Evolutionary conservation across 208 protist species (phyloP).

Genomic region (Angomonas deanei): DNA sequence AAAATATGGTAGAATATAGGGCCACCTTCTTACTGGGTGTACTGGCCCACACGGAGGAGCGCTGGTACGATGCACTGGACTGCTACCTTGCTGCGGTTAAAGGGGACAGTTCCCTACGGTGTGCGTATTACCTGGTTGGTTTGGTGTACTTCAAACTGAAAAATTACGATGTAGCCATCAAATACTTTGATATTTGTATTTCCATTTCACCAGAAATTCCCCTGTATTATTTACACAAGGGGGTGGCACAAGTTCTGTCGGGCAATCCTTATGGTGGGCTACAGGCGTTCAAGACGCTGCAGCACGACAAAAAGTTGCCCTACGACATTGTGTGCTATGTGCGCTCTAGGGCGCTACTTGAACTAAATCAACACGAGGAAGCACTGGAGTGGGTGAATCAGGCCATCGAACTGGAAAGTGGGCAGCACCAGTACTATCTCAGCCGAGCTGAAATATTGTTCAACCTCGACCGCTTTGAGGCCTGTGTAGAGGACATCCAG

Average conservation of each 20-base stretch:
- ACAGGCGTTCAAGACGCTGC: constrained; percentile 15
- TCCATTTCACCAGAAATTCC: background rate
- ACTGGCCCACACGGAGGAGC: background rate
- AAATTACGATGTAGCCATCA: constrained; percentile 68
- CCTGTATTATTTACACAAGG: background rate
- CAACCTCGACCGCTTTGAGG: constrained; percentile 16
- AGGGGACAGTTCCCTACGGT: background rate
- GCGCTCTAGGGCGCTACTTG: constrained; percentile 38
- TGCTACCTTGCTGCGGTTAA: background rate
- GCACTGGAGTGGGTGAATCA: constrained; percentile 39
- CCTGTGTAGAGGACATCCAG: constrained; percentile 18
- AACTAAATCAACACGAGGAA: constrained; percentile 31
- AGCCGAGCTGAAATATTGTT: constrained; percentile 24
- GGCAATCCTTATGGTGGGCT: constrained; percentile 40
- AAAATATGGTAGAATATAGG: background rate
- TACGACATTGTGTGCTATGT: background rate
- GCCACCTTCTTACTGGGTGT: background rate
- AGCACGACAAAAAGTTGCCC: background rate
- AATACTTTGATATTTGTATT: constrained; percentile 38
- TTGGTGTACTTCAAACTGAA: constrained; percentile 66
- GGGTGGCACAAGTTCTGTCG: constrained; percentile 2
- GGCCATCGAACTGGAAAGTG: constrained; percentile 7
- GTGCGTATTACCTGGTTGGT: constrained; percentile 37
- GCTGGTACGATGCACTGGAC: background rate
- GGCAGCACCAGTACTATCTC: constrained; percentile 4